Conservation (phyloP, 805 yeast genomes). For the Candida ortonii region DNA sequence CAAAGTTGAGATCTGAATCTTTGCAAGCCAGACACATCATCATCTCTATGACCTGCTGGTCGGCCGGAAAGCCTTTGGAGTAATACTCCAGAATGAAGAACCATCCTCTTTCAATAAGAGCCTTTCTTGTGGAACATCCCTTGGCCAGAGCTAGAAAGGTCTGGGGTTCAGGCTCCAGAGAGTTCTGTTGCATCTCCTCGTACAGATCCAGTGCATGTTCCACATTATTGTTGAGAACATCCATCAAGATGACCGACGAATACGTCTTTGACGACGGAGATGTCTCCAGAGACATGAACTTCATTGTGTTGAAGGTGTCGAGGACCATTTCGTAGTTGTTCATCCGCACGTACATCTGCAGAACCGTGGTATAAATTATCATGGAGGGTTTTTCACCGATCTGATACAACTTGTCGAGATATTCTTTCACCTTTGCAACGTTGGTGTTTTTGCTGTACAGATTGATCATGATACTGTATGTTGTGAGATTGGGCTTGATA, state of each 20-base stretch:
- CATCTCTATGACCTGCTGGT: slow-evolving; percentile 51
- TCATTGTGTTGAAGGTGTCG: slow-evolving; percentile 79
- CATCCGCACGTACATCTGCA: slow-evolving; percentile 58
- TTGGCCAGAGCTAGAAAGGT: slow-evolving; percentile 58
- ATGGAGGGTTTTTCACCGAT: slow-evolving; percentile 42
- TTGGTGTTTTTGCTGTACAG: slow-evolving; percentile 43
- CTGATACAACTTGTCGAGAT: slow-evolving; percentile 38
- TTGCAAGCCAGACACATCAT: slow-evolving; percentile 75
- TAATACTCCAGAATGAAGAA: slow-evolving; percentile 65
- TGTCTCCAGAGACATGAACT: slow-evolving; percentile 63
- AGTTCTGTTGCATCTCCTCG: slow-evolving; percentile 54
- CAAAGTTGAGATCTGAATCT: slow-evolving; percentile 72
- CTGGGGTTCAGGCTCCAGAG: slow-evolving; percentile 37
- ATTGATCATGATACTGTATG: slow-evolving; percentile 44
- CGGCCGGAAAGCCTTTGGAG: slow-evolving; percentile 34
- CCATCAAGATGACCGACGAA: slow-evolving; percentile 65
- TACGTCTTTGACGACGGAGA: slow-evolving; percentile 70
- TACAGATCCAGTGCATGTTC: slow-evolving; percentile 76
- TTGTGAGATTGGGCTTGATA: slow-evolving; percentile 34
- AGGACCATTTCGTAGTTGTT: slow-evolving; percentile 58
- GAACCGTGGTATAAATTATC: slow-evolving; percentile 50
- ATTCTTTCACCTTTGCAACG: slow-evolving; percentile 37
- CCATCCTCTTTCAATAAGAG: slow-evolving; percentile 66
- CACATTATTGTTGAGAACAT: slow-evolving; percentile 58
- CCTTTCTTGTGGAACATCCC: slow-evolving; percentile 58